These are phyloP conservation scores for Sarocladium strictum DNA, from an alignment of 2,329 filamentous ascomycete species.

Conservation along the genomic window DNA sequence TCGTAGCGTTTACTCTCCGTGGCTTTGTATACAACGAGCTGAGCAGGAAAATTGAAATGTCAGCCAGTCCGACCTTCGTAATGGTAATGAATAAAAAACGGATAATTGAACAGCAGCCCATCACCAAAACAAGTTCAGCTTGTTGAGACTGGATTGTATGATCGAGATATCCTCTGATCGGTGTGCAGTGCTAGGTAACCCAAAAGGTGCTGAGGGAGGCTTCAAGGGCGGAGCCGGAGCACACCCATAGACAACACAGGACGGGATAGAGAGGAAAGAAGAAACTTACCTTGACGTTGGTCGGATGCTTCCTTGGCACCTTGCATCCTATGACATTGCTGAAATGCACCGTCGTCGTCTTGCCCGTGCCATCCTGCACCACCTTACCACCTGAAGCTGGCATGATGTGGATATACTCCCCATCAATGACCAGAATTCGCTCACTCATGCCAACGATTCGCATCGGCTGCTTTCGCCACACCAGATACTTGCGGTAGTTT, in stretches of 20 bases:
- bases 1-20: constrained; percentile 78
- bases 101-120: too few species aligned
- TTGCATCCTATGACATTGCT: constrained; percentile 78
- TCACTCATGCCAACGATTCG: constrained; percentile 72
- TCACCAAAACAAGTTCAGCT: too few species aligned
- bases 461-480: constrained; percentile 79
- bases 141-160: too few species aligned
- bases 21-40: constrained; percentile 68
- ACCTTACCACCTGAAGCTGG: constrained; percentile 62
- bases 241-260: background rate
- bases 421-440: constrained; percentile 71
- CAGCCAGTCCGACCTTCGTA: too few species aligned
- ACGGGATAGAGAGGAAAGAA: background rate
- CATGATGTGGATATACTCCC: constrained; percentile 83
- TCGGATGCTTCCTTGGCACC: constrained; percentile 71
- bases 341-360: constrained; percentile 78
- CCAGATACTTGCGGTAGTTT: constrained; percentile 70
- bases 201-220: background rate
- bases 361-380: constrained; percentile 56
- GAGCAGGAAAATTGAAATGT: too few species aligned
- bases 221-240: background rate
- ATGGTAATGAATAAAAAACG: too few species aligned
- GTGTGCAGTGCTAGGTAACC: too few species aligned
- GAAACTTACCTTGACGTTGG: constrained; percentile 64
- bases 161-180: too few species aligned